Evolutionary conservation across 306 rosid species (phyloP).

Genomic region (Rosa chinensis): DNA sequence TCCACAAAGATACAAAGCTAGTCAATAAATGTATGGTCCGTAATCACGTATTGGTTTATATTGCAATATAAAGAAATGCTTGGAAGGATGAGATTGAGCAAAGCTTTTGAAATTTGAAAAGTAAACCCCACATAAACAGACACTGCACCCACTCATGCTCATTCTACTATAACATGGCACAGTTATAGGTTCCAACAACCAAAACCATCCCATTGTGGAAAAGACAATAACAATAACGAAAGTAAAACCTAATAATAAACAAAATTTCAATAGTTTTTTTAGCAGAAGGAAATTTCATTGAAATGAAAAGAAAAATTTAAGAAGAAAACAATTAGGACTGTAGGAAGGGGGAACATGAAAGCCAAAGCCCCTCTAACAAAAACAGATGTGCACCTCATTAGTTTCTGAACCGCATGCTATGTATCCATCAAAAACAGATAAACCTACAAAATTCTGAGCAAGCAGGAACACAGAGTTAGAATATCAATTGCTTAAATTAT

Average conservation of each 20-base stretch:
- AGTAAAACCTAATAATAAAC: background rate
- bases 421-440: slow-evolving; percentile 63
- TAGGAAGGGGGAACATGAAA: background rate
- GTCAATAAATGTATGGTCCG: background rate
- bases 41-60: background rate
- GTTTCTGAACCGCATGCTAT: slow-evolving; percentile 80
- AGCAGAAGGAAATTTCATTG: background rate
- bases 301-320: background rate
- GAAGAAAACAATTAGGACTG: background rate
- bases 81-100: background rate
- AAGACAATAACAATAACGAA: slow-evolving; percentile 1
- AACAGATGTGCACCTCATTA: slow-evolving; percentile 51
- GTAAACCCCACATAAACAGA: background rate
- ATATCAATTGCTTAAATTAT: background rate
- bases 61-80: background rate
- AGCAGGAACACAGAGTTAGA: slow-evolving; percentile 31
- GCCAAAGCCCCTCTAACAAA: background rate
- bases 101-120: background rate
- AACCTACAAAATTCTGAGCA: slow-evolving; percentile 70
- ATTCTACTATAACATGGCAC: background rate
- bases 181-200: background rate
- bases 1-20: background rate
- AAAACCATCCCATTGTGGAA: slow-evolving; percentile 4
- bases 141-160: background rate
- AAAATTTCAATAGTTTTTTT: background rate